These are phyloP conservation scores for Rhamnella rubrinervis DNA, from an alignment of 331 rosid genomes.

Conservation along the genomic window DNA sequence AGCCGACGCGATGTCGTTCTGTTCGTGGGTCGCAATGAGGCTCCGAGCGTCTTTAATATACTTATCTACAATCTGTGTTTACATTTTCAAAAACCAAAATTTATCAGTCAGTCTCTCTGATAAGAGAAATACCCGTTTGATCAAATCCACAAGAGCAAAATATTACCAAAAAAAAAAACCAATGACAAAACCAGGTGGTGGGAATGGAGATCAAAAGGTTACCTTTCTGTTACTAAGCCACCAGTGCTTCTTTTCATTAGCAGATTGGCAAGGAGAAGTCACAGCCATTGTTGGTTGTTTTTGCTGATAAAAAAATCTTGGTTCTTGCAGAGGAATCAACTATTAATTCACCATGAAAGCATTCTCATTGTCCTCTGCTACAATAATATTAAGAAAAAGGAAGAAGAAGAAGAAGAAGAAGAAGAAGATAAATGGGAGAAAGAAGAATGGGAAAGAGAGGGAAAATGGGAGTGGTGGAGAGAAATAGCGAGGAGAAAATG, in stretches of 20 bases:
- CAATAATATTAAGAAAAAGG: neutral
- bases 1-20: slow-evolving; percentile 61
- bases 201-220: neutral
- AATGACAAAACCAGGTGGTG: neutral
- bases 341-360: slow-evolving; percentile 30
- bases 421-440: slow-evolving; percentile 12
- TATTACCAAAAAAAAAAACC: neutral
- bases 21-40: slow-evolving; percentile 72
- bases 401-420: slow-evolving; percentile 23
- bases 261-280: slow-evolving; percentile 39
- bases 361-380: neutral
- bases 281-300: slow-evolving; percentile 50
- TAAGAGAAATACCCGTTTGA: neutral
- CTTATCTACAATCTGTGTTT: slow-evolving; percentile 68
- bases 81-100: neutral
- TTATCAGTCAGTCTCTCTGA: neutral
- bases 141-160: too few relatives aligned
- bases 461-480: neutral
- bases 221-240: slow-evolving; percentile 93
- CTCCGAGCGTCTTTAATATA: slow-evolving; percentile 69
- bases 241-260: slow-evolving; percentile 85
- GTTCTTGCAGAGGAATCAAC: slow-evolving; percentile 25
- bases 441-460: slow-evolving; percentile 7
- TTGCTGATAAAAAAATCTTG: neutral
- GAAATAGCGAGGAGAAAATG: slow-evolving; percentile 22